Evolutionary conservation across 331 rosid genomes (phyloP).

Genomic region (Prunus yedoensis): DNA sequence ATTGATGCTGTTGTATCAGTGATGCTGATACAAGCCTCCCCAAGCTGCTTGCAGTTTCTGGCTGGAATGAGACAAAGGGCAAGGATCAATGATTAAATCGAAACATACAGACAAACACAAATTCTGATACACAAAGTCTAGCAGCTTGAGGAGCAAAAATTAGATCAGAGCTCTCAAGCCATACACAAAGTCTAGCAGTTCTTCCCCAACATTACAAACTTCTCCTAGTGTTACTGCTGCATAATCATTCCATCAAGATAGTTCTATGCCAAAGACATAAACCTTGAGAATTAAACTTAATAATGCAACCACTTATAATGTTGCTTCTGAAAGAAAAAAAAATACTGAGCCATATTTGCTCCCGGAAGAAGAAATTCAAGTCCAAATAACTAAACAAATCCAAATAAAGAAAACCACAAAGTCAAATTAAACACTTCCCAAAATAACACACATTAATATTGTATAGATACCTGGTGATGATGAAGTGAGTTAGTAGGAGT

Average conservation of each 20-base stretch:
- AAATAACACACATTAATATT: neutral
- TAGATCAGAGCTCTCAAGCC: neutral
- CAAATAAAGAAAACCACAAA: neutral
- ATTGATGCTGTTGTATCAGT: slow-evolving; percentile 30
- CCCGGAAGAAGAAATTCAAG: too few relatives aligned
- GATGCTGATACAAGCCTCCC: slow-evolving; percentile 36
- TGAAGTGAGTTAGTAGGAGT: slow-evolving; percentile 31
- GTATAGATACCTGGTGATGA: slow-evolving; percentile 35
- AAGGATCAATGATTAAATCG: slow-evolving; percentile 10
- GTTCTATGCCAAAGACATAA: neutral
- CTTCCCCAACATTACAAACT: neutral
- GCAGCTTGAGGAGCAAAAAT: too few relatives aligned
- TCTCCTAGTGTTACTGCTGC: neutral
- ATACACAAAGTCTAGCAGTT: neutral
- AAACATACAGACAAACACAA: neutral
- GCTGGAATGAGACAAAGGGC: slow-evolving; percentile 43
- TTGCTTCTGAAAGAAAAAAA: neutral
- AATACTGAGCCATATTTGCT: neutral
- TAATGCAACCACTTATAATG: neutral
- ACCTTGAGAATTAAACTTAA: neutral
- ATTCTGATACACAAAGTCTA: too few relatives aligned
- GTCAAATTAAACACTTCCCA: too few relatives aligned
- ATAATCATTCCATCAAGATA: neutral
- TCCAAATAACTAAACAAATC: slow-evolving; percentile 19
- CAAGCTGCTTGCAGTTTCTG: slow-evolving; percentile 32